These are phyloP conservation scores for Sedum album DNA, from an alignment of 164 flowering plant species.

Conservation along the genomic window DNA sequence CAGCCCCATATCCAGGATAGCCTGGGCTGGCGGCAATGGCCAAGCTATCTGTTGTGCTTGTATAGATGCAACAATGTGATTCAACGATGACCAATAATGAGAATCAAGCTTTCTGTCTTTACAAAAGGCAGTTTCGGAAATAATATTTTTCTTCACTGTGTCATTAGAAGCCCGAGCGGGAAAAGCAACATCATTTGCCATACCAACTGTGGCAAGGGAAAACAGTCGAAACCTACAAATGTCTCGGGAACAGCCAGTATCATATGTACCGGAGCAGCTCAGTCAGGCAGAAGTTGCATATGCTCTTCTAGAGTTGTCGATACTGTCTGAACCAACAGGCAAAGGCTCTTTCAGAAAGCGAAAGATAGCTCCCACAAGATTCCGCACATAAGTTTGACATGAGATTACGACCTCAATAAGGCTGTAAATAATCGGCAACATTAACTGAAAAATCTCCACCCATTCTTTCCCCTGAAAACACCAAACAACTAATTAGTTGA, in stretches of 20 bases:
- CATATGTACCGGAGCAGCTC: constrained; percentile 89
- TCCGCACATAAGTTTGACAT: constrained; percentile 77
- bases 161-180: constrained; percentile 36
- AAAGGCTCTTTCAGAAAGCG: constrained; percentile 63
- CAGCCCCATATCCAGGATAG: constrained; percentile 51
- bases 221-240: constrained; percentile 92
- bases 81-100: constrained; percentile 43
- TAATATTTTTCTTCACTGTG: constrained; percentile 27
- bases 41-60: constrained; percentile 61
- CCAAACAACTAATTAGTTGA: neutral
- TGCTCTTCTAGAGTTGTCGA: constrained; percentile 64
- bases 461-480: constrained; percentile 69
- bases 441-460: constrained; percentile 58
- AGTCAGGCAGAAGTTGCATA: constrained; percentile 53
- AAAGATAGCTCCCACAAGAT: constrained; percentile 65
- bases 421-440: constrained; percentile 75
- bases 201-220: constrained; percentile 67
- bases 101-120: constrained; percentile 38
- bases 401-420: constrained; percentile 56
- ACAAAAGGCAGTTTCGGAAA: constrained; percentile 24
- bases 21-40: constrained; percentile 63
- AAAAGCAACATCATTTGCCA: constrained; percentile 40
- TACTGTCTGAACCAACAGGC: constrained; percentile 57
- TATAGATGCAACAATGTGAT: constrained; percentile 56
- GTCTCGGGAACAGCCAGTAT: constrained; percentile 89